Percentiles rank a stretch among this genome's conserved stretches.
phyloP scores from a whole-genome alignment of 208 protist genomes.

The Lotmaria passim region DNA sequence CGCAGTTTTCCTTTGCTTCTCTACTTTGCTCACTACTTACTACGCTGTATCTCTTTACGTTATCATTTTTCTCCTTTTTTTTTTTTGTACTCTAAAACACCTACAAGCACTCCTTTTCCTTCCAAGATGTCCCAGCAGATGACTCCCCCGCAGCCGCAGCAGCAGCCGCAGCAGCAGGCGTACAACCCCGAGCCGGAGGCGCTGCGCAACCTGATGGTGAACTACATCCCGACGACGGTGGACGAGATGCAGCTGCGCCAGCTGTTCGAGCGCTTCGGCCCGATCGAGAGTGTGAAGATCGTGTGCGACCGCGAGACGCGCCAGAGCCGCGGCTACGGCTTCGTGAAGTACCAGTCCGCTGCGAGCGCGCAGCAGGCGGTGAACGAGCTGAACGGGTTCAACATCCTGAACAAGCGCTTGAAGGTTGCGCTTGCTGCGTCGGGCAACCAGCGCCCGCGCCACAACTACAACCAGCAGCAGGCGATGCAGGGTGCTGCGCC shows the following conservation, averaged over 20 bases:
- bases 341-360: slow-evolving; percentile 85
- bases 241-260: slow-evolving; percentile 83
- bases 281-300: slow-evolving; percentile 88
- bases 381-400: slow-evolving; percentile 80
- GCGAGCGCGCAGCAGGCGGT: slow-evolving; percentile 80
- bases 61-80: slow-evolving; percentile 1
- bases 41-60: not conserved
- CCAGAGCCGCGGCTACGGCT: slow-evolving; percentile 89
- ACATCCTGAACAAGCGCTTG: slow-evolving; percentile 87
- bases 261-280: slow-evolving; percentile 84
- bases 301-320: slow-evolving; percentile 85
- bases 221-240: slow-evolving; percentile 87
- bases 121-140: slow-evolving; percentile 47
- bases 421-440: slow-evolving; percentile 81
- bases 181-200: slow-evolving; percentile 74
- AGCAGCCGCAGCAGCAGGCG: slow-evolving; percentile 34
- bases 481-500: slow-evolving; percentile 10
- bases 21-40: not conserved
- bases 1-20: too few species aligned
- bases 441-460: slow-evolving; percentile 66
- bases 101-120: not conserved
- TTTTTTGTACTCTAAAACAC: not conserved
- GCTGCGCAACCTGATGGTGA: slow-evolving; percentile 89
- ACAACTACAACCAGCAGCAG: slow-evolving; percentile 34
- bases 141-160: slow-evolving; percentile 24